phyloP scores from a whole-genome alignment of 208 protist genomes.

The Trypanosoma scelopori region DNA sequence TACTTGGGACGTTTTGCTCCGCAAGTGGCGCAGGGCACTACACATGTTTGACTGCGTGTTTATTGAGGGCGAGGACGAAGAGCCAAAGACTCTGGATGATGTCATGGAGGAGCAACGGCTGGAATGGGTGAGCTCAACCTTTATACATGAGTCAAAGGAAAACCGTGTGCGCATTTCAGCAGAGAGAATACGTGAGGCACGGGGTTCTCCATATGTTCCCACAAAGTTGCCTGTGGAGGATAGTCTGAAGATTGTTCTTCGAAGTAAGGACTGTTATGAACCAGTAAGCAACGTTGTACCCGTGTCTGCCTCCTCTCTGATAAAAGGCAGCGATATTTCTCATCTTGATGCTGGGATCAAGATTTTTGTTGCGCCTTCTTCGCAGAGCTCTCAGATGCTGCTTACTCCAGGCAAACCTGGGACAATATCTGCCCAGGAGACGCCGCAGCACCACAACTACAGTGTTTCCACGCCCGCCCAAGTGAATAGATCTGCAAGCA shows the following conservation, averaged over 20 bases:
- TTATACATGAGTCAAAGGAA: conserved; percentile 32
- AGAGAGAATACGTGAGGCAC: conserved; percentile 43
- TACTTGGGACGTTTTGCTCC: conserved; percentile 77
- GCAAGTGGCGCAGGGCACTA: conserved; percentile 83
- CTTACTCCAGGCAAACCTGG: conserved; percentile 12
- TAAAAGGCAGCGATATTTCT: conserved; percentile 77
- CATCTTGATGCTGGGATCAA: conserved; percentile 82
- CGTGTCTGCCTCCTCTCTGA: conserved; percentile 74
- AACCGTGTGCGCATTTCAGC: conserved; percentile 41
- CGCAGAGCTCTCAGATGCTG: conserved; percentile 6
- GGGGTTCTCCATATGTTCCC: conserved; percentile 42
- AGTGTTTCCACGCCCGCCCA: conserved; percentile 8
- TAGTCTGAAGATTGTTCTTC: conserved; percentile 63
- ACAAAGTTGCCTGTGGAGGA: conserved; percentile 70
- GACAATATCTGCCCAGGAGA: not conserved
- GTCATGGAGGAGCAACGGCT: conserved; percentile 71
- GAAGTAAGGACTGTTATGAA: conserved; percentile 64
- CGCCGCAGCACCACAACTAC: conserved; percentile 11
- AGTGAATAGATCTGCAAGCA: conserved; percentile 1
- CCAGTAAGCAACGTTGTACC: conserved; percentile 72
- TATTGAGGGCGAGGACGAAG: conserved; percentile 72
- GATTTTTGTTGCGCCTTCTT: conserved; percentile 81
- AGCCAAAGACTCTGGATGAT: conserved; percentile 27
- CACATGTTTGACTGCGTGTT: conserved; percentile 91
- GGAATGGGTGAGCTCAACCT: conserved; percentile 75